Evolutionary conservation across 768 basidiomycete species (phyloP), one percentile per base, ranked within the genome.

Genomic region (Crepidotus variabilis): DNA sequence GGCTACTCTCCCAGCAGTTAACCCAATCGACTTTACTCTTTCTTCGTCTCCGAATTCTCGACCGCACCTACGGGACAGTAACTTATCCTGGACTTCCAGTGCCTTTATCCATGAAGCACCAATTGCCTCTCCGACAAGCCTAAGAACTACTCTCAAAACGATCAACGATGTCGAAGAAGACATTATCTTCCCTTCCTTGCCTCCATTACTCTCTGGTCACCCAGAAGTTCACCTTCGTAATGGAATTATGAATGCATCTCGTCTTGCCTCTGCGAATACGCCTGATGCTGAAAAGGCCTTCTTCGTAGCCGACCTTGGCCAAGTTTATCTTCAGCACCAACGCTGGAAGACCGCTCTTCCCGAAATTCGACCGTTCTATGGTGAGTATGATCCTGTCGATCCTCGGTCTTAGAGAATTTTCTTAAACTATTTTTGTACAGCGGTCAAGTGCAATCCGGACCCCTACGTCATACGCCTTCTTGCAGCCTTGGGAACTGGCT

Each of bases 401-500:
- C 46, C 60, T 50, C 52, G 36, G 52, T 47, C 52, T 43, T 33
- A 49, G 57, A 47, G 14, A 57, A n/a, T n/a, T 23, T 56, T 52
- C 60, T 66, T 64, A 58, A 46, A 43, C 23, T 66, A 54, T 51
- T 59, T 57, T 63, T 66, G 28, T 57, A 60, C 68, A 94, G 94
- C 97, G 57, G 85, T 98, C 67, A 99, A 99, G 76, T 97, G 94
- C 75, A 99, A 99, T 76, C 96, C 97, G 20, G 96, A 98, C 66
- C 94, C 94, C 2, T 92, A 92, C 66, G 86, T 99, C 56, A 78
- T 98, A 51, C 87, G 94, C 57, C 81, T 99, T 50, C 83, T 99
- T 43, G 92, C 92, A 16, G 84, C 92, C 28, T 75, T 98, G 50
- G 97, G 97, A 23, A 77, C 91, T 1, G 94, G 94, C 14, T 99